Evolutionary conservation across 2,329 filamentous ascomycete genomes (phyloP).

Genomic region (Fusarium sp.): DNA sequence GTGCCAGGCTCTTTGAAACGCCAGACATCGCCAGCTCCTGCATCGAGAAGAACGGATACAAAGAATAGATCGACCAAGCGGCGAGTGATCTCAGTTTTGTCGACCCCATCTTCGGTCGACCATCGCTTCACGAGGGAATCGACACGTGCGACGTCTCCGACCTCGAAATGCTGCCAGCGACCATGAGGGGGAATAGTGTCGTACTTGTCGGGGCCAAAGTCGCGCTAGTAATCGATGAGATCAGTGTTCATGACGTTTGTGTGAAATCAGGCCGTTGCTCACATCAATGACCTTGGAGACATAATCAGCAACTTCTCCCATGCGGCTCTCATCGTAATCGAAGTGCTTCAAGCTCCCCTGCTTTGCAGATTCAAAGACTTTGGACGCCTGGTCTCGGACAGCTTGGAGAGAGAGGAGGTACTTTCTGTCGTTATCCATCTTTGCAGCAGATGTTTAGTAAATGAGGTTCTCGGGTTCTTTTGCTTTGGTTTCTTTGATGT

Average conservation of each 20-base stretch:
- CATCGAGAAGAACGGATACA: slow-evolving; percentile 69
- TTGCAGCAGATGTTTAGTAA: background rate
- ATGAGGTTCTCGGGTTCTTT: background rate
- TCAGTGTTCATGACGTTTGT: fast-evolving
- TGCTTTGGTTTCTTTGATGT: background rate
- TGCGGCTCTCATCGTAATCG: slow-evolving; percentile 53
- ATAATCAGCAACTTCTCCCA: slow-evolving; percentile 57
- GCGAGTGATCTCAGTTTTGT: slow-evolving; percentile 62
- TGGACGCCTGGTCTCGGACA: slow-evolving; percentile 52
- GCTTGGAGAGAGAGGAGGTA: slow-evolving; percentile 54
- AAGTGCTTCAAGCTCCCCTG: slow-evolving; percentile 57
- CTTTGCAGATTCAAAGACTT: slow-evolving; percentile 54
- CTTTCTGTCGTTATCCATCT: slow-evolving; percentile 31
- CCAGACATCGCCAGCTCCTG: slow-evolving; percentile 65
- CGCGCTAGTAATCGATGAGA: slow-evolving; percentile 52
- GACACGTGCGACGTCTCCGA: slow-evolving; percentile 65
- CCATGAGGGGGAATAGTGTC: slow-evolving; percentile 66
- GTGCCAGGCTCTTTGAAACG: slow-evolving; percentile 57
- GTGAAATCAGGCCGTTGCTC: fast-evolving
- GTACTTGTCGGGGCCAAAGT: slow-evolving; percentile 62
- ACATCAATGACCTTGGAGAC: slow-evolving; percentile 59
- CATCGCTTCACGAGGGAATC: slow-evolving; percentile 59
- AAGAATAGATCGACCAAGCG: slow-evolving; percentile 72
- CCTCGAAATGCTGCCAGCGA: slow-evolving; percentile 73
- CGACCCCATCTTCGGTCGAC: slow-evolving; percentile 51